phyloP scores from a whole-genome alignment of 305 asterid genomes.

The Plantago lanceolata region DNA sequence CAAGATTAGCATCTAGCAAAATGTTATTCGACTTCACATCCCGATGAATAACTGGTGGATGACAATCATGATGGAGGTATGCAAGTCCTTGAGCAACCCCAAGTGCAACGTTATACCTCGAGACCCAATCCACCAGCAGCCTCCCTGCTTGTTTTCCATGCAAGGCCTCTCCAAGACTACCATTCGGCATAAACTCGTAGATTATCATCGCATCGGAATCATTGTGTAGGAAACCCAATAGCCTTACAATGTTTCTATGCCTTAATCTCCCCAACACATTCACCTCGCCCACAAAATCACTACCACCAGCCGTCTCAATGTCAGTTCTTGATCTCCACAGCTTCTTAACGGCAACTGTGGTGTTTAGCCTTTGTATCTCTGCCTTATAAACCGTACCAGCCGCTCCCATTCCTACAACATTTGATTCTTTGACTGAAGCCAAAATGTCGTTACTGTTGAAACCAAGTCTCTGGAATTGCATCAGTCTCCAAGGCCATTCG shows the following conservation, averaged over 20 bases:
- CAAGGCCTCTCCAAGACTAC: slow-evolving; percentile 80
- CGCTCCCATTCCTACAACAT: slow-evolving; percentile 83
- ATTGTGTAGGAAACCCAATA: slow-evolving; percentile 76
- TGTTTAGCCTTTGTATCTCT: slow-evolving; percentile 48
- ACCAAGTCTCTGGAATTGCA: slow-evolving; percentile 78
- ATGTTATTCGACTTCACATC: slow-evolving; percentile 83
- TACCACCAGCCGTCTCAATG: slow-evolving; percentile 56
- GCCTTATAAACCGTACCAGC: slow-evolving; percentile 79
- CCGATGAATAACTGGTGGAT: slow-evolving; percentile 74
- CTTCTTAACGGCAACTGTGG: slow-evolving; percentile 71
- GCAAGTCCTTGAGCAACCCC: slow-evolving; percentile 89
- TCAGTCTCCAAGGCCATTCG: slow-evolving; percentile 84
- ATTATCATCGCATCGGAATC: slow-evolving; percentile 67
- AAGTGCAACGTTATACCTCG: slow-evolving; percentile 68
- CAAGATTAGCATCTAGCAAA: slow-evolving; percentile 69
- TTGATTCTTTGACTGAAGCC: slow-evolving; percentile 59
- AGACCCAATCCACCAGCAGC: slow-evolving; percentile 80
- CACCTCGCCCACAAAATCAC: slow-evolving; percentile 73
- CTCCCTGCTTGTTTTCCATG: slow-evolving; percentile 52
- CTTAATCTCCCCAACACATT: slow-evolving; percentile 62
- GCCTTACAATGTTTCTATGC: slow-evolving; percentile 75
- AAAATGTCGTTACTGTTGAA: slow-evolving; percentile 64
- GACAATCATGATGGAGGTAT: slow-evolving; percentile 82
- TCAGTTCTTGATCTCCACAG: slow-evolving; percentile 62
- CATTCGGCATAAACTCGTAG: slow-evolving; percentile 73